phyloP scores from a whole-genome alignment of 176 grass and related monocot species.

The Cymbopogon citratus region DNA sequence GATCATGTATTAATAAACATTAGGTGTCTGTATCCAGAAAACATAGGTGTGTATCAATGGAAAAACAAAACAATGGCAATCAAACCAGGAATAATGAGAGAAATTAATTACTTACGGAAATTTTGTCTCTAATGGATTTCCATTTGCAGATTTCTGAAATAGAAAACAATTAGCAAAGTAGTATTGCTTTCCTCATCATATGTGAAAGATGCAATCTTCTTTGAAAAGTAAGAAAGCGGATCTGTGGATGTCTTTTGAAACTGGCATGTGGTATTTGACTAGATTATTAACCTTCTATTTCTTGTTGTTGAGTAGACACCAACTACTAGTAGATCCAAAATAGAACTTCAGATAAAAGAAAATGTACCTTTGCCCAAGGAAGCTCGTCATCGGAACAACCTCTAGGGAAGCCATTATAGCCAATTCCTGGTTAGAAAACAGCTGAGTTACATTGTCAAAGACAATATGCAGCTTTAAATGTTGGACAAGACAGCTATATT shows the following conservation, averaged over 20 bases:
- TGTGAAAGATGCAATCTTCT: background rate
- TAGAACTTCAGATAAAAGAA: slow-evolving; percentile 11
- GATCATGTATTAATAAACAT: background rate
- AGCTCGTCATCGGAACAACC: slow-evolving; percentile 96
- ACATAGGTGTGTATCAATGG: background rate
- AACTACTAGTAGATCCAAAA: background rate
- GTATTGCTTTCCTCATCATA: background rate
- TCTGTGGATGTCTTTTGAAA: background rate
- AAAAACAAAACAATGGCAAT: background rate
- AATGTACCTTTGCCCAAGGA: slow-evolving; percentile 86
- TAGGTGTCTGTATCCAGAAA: background rate
- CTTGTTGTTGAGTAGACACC: background rate
- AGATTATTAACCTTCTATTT: background rate
- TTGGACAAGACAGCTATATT: background rate
- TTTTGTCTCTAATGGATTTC: slow-evolving; percentile 87
- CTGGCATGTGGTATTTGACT: background rate
- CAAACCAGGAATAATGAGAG: background rate
- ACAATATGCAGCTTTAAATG: background rate
- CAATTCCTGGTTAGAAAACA: slow-evolving; percentile 67
- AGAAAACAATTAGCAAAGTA: background rate
- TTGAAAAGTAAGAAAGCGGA: background rate
- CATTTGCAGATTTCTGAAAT: slow-evolving; percentile 77
- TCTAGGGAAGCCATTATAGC: slow-evolving; percentile 97
- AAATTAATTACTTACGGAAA: slow-evolving; percentile 73
- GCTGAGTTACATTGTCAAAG: background rate